phyloP scores from a whole-genome alignment of 1,284 basidiomycete species.

The Ganoderma sinense region DNA sequence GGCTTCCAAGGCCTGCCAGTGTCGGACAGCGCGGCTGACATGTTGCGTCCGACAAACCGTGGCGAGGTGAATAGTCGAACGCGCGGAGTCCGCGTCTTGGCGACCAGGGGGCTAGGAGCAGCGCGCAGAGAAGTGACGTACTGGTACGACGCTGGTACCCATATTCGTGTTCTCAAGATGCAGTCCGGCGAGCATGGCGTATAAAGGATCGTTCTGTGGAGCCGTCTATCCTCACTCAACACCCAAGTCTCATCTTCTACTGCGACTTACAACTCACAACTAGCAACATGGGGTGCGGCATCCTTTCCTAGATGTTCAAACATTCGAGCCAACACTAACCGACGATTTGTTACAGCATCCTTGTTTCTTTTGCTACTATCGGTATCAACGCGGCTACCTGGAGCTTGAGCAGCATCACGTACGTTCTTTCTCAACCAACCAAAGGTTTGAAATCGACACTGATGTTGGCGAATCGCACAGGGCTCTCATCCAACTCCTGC shows the following conservation, averaged over 20 bases:
- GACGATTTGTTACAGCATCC: background rate
- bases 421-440: background rate
- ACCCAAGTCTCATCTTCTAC: background rate
- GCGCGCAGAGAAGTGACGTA: background rate
- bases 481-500: background rate
- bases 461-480: background rate
- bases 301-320: background rate
- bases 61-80: background rate
- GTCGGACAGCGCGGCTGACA: background rate
- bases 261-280: background rate
- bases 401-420: background rate
- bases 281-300: background rate
- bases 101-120: background rate
- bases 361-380: background rate
- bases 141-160: background rate
- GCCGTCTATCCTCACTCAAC: conserved; percentile 1
- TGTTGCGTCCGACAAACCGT: background rate
- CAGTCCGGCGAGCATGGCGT: background rate
- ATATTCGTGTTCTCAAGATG: background rate
- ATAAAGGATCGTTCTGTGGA: background rate
- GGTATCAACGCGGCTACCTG: background rate
- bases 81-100: background rate
- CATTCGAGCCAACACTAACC: background rate
- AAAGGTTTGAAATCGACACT: background rate
- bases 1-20: background rate